Conservation (phyloP, 306 rosid species). For the Boehmeria nivea region DNA sequence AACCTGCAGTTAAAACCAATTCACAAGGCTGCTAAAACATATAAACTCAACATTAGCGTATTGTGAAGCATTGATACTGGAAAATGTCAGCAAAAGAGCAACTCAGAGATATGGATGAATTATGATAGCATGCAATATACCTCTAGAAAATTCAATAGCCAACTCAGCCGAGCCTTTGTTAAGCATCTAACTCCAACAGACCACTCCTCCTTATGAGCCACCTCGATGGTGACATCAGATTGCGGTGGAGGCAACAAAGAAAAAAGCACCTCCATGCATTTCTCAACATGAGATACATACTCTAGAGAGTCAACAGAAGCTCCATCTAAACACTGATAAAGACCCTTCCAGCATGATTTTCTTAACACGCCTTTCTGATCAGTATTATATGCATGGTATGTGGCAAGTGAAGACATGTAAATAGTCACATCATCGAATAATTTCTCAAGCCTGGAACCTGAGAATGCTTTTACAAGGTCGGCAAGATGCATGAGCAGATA, state of each 20-base stretch:
- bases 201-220: constrained; percentile 56
- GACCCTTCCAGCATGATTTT: constrained; percentile 88
- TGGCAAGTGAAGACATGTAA: constrained; percentile 46
- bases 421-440: constrained; percentile 50
- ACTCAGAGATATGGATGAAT: neutral
- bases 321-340: constrained; percentile 60
- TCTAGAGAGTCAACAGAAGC: constrained; percentile 55
- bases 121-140: constrained; percentile 32
- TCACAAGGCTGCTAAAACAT: too few species aligned
- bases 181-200: constrained; percentile 69
- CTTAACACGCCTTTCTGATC: constrained; percentile 40
- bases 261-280: constrained; percentile 75
- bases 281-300: constrained; percentile 54
- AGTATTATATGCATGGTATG: constrained; percentile 28
- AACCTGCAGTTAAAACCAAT: neutral
- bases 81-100: too few species aligned
- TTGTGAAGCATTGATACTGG: too few species aligned
- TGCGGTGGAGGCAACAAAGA: constrained; percentile 50
- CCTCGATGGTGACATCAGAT: constrained; percentile 20
- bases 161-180: constrained; percentile 63
- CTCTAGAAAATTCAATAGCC: constrained; percentile 72
- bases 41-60: too few species aligned
- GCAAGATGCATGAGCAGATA: constrained; percentile 66
- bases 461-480: constrained; percentile 62
- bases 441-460: constrained; percentile 75